A percentile compares a stretch with the other conserved stretches of the same genome.
phyloP scores from a whole-genome alignment of 23 red algal species.

The Gracilaria domingensis region DNA sequence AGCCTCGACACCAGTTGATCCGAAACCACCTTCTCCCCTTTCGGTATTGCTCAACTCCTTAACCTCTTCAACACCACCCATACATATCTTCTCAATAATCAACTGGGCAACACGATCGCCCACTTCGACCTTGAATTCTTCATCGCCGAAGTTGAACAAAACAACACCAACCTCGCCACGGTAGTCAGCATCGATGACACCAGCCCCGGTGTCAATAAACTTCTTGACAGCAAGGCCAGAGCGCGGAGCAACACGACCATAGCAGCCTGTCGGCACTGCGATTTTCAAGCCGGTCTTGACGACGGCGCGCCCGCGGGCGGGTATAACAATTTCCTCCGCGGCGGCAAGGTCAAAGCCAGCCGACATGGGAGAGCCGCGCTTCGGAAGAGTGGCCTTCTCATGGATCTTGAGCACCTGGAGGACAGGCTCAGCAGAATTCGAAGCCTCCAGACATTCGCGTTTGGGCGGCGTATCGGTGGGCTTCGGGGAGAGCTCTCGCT shows the following conservation, averaged over 20 bases:
- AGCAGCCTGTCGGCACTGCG: slow-evolving; percentile 75
- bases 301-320: slow-evolving; percentile 69
- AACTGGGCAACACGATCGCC: slow-evolving; percentile 91
- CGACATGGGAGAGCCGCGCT: slow-evolving; percentile 62
- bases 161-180: slow-evolving; percentile 87
- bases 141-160: slow-evolving; percentile 88
- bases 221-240: slow-evolving; percentile 85
- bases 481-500: slow-evolving; percentile 28
- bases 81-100: slow-evolving; percentile 84
- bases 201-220: slow-evolving; percentile 85
- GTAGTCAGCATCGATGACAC: slow-evolving; percentile 94
- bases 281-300: slow-evolving; percentile 86
- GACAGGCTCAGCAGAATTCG: not conserved
- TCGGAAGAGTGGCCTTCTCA: slow-evolving; percentile 56
- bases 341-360: slow-evolving; percentile 91
- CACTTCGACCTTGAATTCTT: slow-evolving; percentile 69
- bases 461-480: slow-evolving; percentile 21
- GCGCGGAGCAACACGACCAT: slow-evolving; percentile 88
- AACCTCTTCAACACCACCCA: slow-evolving; percentile 69
- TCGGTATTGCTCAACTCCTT: slow-evolving; percentile 74
- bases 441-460: slow-evolving; percentile 29
- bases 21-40: slow-evolving; percentile 86
- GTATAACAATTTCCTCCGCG: slow-evolving; percentile 45
- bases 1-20: slow-evolving; percentile 75
- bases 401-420: slow-evolving; percentile 73